Percentiles rank a stretch among this genome's conserved stretches.
Evolutionary conservation across 768 basidiomycete genomes (phyloP).

Genomic region (Tephrocybe sp.): DNA sequence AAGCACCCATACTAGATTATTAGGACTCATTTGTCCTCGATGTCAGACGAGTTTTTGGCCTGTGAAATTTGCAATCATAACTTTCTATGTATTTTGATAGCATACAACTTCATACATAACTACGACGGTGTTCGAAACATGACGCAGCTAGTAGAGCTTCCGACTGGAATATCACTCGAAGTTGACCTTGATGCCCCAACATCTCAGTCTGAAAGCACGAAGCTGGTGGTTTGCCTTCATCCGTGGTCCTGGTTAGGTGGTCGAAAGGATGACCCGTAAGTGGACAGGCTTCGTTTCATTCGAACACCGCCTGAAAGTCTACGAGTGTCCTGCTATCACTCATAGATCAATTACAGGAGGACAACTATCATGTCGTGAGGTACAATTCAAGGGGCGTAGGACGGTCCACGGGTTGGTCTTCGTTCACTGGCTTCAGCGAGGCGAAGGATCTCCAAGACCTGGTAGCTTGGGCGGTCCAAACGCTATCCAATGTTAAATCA

Average conservation of each 20-base stretch:
- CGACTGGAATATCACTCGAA: conserved; percentile 36
- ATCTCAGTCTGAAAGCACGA: conserved; percentile 19
- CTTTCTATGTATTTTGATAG: too few relatives aligned
- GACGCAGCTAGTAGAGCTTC: conserved; percentile 19
- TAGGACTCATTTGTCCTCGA: too few relatives aligned
- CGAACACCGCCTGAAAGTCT: background rate
- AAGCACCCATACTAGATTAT: too few relatives aligned
- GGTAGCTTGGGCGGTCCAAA: conserved; percentile 51
- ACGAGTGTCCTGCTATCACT: conserved; percentile 47
- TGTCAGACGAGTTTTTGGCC: too few relatives aligned
- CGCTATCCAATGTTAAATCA: conserved; percentile 41
- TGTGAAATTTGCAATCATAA: too few relatives aligned
- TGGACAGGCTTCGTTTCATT: conserved; percentile 13
- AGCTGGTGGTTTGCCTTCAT: conserved; percentile 71
- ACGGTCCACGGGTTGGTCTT: conserved; percentile 67
- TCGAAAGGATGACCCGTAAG: conserved; percentile 74
- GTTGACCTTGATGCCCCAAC: conserved; percentile 33
- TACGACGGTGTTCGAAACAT: conserved; percentile 1
- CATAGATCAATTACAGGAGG: conserved; percentile 36
- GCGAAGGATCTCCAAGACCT: conserved; percentile 67
- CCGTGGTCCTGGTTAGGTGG: conserved; percentile 90
- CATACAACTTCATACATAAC: too few relatives aligned
- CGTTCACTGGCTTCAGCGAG: conserved; percentile 72
- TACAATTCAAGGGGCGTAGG: conserved; percentile 85
- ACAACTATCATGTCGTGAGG: conserved; percentile 57